These are phyloP conservation scores for Tripterygium wilfordii DNA, from an alignment of 177 flowering plant genomes.

Conservation along the genomic window DNA sequence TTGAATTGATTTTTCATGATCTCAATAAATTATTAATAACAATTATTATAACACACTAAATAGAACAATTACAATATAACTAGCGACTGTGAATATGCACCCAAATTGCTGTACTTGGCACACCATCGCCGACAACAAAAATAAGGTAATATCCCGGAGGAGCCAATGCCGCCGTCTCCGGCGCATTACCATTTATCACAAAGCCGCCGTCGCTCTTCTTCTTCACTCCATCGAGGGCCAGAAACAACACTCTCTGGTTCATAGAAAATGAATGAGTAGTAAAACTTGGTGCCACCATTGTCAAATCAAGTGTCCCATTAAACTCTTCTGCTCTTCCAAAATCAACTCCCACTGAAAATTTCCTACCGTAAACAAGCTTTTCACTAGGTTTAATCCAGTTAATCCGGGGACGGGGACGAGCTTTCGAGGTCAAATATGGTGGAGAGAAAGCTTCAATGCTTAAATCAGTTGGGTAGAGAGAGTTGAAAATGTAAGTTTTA, in stretches of 20 bases:
- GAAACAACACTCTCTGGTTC: not conserved
- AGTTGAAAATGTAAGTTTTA: not conserved
- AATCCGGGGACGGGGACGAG: not conserved
- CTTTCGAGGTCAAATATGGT: not conserved
- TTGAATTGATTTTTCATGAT: too few species aligned
- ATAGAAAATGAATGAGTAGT: not conserved
- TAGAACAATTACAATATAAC: too few species aligned
- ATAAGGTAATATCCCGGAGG: not conserved
- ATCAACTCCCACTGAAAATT: not conserved
- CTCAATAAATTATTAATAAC: too few species aligned
- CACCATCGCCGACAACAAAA: not conserved
- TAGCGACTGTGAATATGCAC: too few species aligned
- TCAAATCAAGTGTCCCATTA: not conserved
- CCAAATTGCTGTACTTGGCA: not conserved
- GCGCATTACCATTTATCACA: not conserved
- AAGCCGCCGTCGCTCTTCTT: not conserved
- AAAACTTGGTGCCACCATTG: not conserved
- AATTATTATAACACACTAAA: too few species aligned
- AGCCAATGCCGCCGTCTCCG: not conserved
- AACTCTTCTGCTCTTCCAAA: not conserved
- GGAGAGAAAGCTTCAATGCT: not conserved
- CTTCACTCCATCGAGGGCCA: not conserved
- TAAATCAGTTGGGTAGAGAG: not conserved
- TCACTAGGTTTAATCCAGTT: not conserved
- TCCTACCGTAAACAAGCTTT: not conserved